Evolutionary conservation across 2,329 filamentous ascomycete species (phyloP), one percentile per base, ranked within the genome.

Genomic region (Neophaeococcomyces aloes): DNA sequence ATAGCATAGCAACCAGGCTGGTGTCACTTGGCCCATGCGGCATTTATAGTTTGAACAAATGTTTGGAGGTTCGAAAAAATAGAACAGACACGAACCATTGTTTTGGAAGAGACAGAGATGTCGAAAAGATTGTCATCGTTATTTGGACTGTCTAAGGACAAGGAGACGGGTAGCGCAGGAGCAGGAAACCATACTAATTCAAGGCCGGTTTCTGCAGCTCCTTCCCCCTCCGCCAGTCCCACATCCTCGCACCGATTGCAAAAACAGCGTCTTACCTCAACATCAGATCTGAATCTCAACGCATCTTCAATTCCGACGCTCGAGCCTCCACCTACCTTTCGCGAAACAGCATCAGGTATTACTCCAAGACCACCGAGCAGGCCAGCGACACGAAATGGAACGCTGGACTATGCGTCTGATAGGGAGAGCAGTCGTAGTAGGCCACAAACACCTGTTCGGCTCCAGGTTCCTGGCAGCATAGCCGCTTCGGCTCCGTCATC

Each of bases 241-340:
- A 23, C 33, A 25, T 21, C 30, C 15, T 23, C 33, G 18, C 40
- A 45, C 30, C 48, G 47, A 43, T 33, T 50, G 30, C 48, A 51
- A 37, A 54, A 54, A 30, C 37, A 48, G 17, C 45, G 39, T 21
- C 29, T 46, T 8, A 39, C 44, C 25, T 38, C 47, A 2, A 36
- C 51, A 5, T 53, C 49, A 8, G 45, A 52, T 6, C 32, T 49
- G 33, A 45, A 49, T 25, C 41, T 49, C 35, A 35, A 46, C 18
- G 40, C 13, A 5, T 19, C 42, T 14, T 42, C 29, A 13, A 21
- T 48, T 19, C 33, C 57, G 17, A 51, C 56, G 38, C 52, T 65
- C 37, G 60, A 59, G 14, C 65, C 64, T 27, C 65, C 66, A 30
- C 64, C 67, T 7, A 60, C 64, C 6, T 58, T 67, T 31, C 48